Evolutionary conservation across 805 yeast genomes (phyloP), one percentile per base, ranked within the genome.

Genomic region (Starmerella vitae): DNA sequence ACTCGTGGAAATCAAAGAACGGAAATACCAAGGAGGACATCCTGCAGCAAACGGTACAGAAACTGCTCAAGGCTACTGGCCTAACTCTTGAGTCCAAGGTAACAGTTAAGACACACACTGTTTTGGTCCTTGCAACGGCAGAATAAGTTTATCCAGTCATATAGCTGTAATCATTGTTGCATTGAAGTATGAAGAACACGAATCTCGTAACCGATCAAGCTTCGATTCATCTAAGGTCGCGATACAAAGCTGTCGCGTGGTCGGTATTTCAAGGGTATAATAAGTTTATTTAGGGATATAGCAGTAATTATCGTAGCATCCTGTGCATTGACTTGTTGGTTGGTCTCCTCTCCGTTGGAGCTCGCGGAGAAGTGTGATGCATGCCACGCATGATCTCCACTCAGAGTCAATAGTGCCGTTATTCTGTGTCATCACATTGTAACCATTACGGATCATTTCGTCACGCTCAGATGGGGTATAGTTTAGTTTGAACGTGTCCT

Each of bases 311-410:
- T 63, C 59, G 55, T 81, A 80, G 57, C 93, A 81, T 38, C 61
- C 43, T 44, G 70, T 57, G 63, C 93, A 81, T 54, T 78, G 83
- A 4, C 67, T 74, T 12, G 73, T 59, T 46, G 76, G 75, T 12
- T 67, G 63, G 12, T 65, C 59, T 15, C 74, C 74, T 28, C 62
- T 58, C 53, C 82, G 67, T 61, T 79, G 86, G 59, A 76, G 76
- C 29, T 76, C 69, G 57, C 93, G 72, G 57, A 79, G 73, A 42
- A 81, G 63, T 30, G 80, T 69, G 5, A 88, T 88, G 65, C 93
- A 81, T 2, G 80, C 78, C 38, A 79, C 68, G 62, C 93, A 80
- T 3, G 73, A 66, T 30, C 70, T 61, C 73, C 78, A 80, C 28
- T 75, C 71, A 2, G 63, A 55, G 50, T 78, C 86, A 20, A 72